Evolutionary conservation across 2,329 filamentous ascomycete species (phyloP), one percentile per base, ranked within the genome.

Genomic region (Cordyceps militaris): DNA sequence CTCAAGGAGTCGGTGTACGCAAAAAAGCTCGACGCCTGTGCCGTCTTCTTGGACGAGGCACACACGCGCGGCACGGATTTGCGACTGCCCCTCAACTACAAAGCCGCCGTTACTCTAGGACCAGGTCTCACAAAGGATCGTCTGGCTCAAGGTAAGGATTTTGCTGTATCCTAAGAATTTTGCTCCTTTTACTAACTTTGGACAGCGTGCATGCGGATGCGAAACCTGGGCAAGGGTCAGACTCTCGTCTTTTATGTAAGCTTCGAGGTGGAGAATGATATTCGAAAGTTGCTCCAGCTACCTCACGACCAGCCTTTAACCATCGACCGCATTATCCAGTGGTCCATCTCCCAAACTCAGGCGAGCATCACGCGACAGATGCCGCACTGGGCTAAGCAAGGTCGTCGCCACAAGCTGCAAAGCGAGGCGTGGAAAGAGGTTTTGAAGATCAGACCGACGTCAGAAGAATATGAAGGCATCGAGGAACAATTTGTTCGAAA

Each of bases 1-100:
- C 72, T 91, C 0, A 75, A 79, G 3, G 76, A 73, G 0, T 91
- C 88, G 0, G 77, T 84, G 0, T 89, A 81, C 62, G 69, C 72
- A 0, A 72, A 75, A 0, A 77, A 84, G 6, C 68, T 87, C 0
- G 80, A 83, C 5, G 62, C 62, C 0, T 91, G 87, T 56, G 66
- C 89, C 0, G 75, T 91, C 0, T 91, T 85, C 56, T 73, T 92
- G 0, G 87, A 91, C 51, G 83, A 91, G 58, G 78, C 80, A 0
- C 87, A 91, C 60, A 89, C 87, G 0, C 70, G 87, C 60, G 87
- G 88, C 0, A 89, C 80, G 0, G 87, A 92, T 61, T 65, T 91
- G 0, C 80, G 79, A 34, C 68, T 90, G 0, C 87, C 86, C 0
- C 57, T 58, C 0, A 4, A 77, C 13, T 86, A 85, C 61, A 73